Percentiles rank a stretch among this genome's conserved stretches.
These are phyloP conservation scores for Elaphomyces granulatus DNA, from an alignment of 495 filamentous ascomycete species.

Conservation along the genomic window DNA sequence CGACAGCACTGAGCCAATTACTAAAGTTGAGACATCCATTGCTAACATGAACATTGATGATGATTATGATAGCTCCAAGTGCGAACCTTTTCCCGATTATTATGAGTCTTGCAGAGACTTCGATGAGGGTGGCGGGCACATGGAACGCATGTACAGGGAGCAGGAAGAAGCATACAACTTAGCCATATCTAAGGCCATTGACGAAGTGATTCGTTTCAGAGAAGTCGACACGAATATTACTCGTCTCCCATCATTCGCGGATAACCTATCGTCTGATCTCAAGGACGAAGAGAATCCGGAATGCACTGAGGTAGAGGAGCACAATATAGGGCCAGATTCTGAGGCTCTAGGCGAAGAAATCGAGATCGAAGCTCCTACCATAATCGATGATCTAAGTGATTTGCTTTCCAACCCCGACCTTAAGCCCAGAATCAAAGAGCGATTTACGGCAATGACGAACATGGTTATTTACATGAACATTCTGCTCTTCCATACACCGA, in stretches of 20 bases:
- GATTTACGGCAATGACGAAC: slow-evolving; percentile 17
- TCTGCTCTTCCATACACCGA: slow-evolving; percentile 7
- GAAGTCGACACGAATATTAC: slow-evolving; percentile 8
- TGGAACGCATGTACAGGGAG: neutral
- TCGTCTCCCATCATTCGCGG: neutral
- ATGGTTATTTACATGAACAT: slow-evolving; percentile 12
- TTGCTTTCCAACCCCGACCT: slow-evolving; percentile 9
- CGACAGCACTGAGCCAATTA: neutral
- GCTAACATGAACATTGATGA: neutral
- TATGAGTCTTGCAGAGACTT: slow-evolving; percentile 10
- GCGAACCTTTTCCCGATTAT: slow-evolving; percentile 25
- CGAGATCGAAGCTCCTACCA: neutral
- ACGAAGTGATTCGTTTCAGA: slow-evolving; percentile 8
- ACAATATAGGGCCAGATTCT: neutral
- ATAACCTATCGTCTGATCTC: neutral
- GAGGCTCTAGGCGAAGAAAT: neutral
- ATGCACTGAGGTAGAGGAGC: neutral
- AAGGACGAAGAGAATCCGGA: neutral
- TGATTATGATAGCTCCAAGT: neutral
- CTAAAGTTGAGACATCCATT: neutral
- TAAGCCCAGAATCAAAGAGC: slow-evolving; percentile 1
- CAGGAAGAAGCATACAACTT: slow-evolving; percentile 11
- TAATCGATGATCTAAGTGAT: slow-evolving; percentile 11
- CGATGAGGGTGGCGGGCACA: neutral
- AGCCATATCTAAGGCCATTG: slow-evolving; percentile 15